A percentile compares a stretch with the other conserved stretches of the same genome.
Conservation (phyloP, 768 basidiomycete genomes). For the Leccinum rimulosum region DNA sequence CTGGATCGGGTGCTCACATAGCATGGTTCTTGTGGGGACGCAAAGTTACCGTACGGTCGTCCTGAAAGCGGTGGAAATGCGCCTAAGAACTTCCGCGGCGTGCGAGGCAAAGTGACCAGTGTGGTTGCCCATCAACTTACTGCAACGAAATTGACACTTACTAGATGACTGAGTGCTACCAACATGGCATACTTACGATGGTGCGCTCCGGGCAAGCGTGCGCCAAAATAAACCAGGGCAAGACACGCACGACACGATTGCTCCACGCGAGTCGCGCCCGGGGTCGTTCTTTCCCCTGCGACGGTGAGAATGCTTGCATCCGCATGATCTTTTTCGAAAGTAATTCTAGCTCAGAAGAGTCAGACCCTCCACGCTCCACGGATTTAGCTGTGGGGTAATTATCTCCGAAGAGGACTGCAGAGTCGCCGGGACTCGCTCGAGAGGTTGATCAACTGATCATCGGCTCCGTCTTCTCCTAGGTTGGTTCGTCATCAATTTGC, state of each 20-base stretch:
- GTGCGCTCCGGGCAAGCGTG: background rate
- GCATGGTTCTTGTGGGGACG: background rate
- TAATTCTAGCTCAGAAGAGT: background rate
- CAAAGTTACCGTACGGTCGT: background rate
- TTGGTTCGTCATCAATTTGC: background rate
- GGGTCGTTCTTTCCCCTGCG: background rate
- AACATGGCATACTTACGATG: background rate
- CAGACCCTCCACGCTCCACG: background rate
- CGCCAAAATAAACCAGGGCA: background rate
- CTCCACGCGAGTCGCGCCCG: background rate
- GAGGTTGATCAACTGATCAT: background rate
- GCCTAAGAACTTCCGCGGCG: background rate
- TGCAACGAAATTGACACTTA: background rate
- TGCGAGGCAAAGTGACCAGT: background rate
- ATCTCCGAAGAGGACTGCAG: background rate
- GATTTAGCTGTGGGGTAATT: conserved; percentile 4
- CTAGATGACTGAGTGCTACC: background rate
- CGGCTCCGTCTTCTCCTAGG: background rate
- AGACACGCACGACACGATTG: background rate
- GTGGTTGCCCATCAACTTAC: background rate
- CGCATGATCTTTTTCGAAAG: background rate
- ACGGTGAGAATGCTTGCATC: background rate
- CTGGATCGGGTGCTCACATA: background rate
- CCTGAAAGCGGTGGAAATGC: background rate
- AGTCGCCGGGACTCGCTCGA: background rate